Percentiles rank a stretch among this genome's conserved stretches.
These are phyloP conservation scores for Colletotrichum liaoningense DNA, from an alignment of 2,329 filamentous ascomycete species.

Conservation along the genomic window DNA sequence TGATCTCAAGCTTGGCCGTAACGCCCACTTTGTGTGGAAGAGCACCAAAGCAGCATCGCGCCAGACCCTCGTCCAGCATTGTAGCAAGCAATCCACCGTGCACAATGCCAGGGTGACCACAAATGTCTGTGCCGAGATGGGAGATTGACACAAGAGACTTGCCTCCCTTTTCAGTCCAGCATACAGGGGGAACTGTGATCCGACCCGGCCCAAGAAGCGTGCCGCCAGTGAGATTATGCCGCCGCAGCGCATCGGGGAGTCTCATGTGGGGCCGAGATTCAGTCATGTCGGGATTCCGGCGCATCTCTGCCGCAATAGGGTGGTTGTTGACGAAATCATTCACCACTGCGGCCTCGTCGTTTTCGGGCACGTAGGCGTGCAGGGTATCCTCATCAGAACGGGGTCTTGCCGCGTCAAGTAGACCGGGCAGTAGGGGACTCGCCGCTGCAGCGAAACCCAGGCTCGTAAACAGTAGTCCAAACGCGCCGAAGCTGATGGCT, in stretches of 20 bases:
- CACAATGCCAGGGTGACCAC: slow-evolving; percentile 89
- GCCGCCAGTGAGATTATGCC: slow-evolving; percentile 84
- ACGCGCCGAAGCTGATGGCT: slow-evolving; percentile 23
- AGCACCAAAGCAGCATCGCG: slow-evolving; percentile 87
- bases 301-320: slow-evolving; percentile 77
- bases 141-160: slow-evolving; percentile 77
- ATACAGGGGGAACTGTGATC: slow-evolving; percentile 83
- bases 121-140: slow-evolving; percentile 83
- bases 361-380: slow-evolving; percentile 68
- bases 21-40: slow-evolving; percentile 87
- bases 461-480: slow-evolving; percentile 55
- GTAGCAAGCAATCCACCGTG: slow-evolving; percentile 95
- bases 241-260: slow-evolving; percentile 77
- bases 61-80: slow-evolving; percentile 89
- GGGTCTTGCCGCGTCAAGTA: slow-evolving; percentile 24
- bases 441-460: slow-evolving; percentile 69
- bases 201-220: slow-evolving; percentile 80
- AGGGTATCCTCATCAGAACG: slow-evolving; percentile 77
- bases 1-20: slow-evolving; percentile 85
- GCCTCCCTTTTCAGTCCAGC: slow-evolving; percentile 78
- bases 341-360: slow-evolving; percentile 68
- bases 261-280: slow-evolving; percentile 90
- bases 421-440: slow-evolving; percentile 58
- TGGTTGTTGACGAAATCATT: slow-evolving; percentile 81
- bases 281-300: slow-evolving; percentile 72